Base-by-base conservation (phyloP, 2,329 filamentous ascomycete genomes). In the Neofusicoccum umdonicola region DNA sequence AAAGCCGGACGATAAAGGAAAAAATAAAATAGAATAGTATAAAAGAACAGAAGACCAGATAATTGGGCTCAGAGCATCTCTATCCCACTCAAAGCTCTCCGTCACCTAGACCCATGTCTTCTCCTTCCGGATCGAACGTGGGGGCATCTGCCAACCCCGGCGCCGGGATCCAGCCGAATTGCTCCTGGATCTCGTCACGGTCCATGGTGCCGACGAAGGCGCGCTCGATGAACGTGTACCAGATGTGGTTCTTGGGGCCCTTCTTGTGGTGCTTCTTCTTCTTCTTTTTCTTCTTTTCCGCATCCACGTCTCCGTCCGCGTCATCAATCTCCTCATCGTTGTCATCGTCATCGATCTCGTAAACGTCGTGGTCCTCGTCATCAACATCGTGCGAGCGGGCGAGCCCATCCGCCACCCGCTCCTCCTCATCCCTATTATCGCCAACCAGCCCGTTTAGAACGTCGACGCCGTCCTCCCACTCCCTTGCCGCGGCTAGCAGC, bases 181-280 rank as follows among this genome's bases (percentile, higher is more conserved):
- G 34, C 44, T 84, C 75, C 65, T 80, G 73, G 15, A 96, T 81
- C 45, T 94, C 87, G 57, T 89, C 83, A 62, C 86, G 80, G 58
- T 87, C 83, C 70, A 90, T 79, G 3, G 89, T 93, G 44, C 88
- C 86, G 22, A 96, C 90, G 78, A 95, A 96, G 0, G 93, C 93
- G 64, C 92, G 87, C 66, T 81, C 77, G 34, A 96, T 79, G 74
- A 96, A 97, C 57, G 89, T 87, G 66, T 88, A 82, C 93, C 93
- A 97, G 5, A 87, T 81, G 74, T 89, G 87, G 73, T 90, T 89
- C 22, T 73, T 74, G 31, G 73, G 71, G 60, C 71, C 75, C 57
- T 77, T 75, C 63, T 76, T 71, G 51, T 76, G 70, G 22, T 77
- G 73, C 70, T 84, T 83, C 64, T 84, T 81, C 72, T 84, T 85